Evolutionary conservation across 1,284 basidiomycete species (phyloP), one percentile per base, ranked within the genome.

Genomic region (Farysia itapuensis): DNA sequence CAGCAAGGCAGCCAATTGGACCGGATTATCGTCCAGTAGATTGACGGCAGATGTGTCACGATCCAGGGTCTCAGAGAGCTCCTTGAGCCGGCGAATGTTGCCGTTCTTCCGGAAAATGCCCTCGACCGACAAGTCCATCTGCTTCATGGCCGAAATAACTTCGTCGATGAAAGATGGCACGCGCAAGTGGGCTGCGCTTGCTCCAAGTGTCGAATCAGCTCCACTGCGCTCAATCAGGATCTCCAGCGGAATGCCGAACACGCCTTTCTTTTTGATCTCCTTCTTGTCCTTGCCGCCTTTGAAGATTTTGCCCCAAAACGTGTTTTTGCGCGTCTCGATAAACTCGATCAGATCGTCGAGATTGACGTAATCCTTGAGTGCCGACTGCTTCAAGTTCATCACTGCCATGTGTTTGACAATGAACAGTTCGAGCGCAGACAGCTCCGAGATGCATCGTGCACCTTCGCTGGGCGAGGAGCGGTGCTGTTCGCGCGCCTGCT

Each of bases 121-220:
- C 78, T 98, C 95, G 28, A 99, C 83, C 4, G 94, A 96, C 87
- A 99, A 90, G 79, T 98, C 94, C 94, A 97, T 97, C 78, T 97
- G 93, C 74, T 89, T 84, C 94, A 99, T 97, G 3, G 95, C 92
- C 42, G 90, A 94, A 30, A 98, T 85, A 43, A 96, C 88, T 72
- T 98, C 95, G 76, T 98, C 95, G 52, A 99, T 89, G 76, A 98
- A 96, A 77, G 90, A 95, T 6, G 94, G 94, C 21, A 99, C 87
- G 61, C 90, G 83, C 56, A 98, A 77, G 16, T 89, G 85, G 29
- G 85, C 85, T 16, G 88, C 84, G n/a, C 90, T 88, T 20, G 90
- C 89, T 21, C 92, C 92, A 42, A 91, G 84, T 60, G 90, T 80
- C 18, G 93, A 96, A 79, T 98, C 95, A 7, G 90, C 87, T 2